Evolutionary conservation across 331 rosid species (phyloP).

Genomic region (Acacia pycnantha): DNA sequence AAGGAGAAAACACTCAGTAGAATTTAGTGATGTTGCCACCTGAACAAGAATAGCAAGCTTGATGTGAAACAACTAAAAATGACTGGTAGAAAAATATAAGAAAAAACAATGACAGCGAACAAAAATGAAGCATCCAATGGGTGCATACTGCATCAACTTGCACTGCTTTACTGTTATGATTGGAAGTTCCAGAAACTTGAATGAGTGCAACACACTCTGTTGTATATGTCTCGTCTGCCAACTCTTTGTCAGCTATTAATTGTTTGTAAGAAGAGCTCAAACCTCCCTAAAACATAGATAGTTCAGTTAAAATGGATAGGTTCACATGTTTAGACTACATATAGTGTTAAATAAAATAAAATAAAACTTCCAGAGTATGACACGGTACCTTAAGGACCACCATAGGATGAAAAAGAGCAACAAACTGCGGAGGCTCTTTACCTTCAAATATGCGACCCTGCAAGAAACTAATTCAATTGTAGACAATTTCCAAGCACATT

Average conservation of each 20-base stretch:
- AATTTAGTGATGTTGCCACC: conserved; percentile 87
- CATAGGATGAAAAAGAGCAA: conserved; percentile 91
- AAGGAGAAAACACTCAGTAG: conserved; percentile 71
- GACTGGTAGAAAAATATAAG: background rate
- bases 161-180: conserved; percentile 67
- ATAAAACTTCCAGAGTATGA: conserved; percentile 3
- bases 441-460: conserved; percentile 92
- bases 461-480: conserved; percentile 36
- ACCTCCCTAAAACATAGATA: conserved; percentile 72
- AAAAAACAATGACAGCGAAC: background rate
- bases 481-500: conserved; percentile 30
- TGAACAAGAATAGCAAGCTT: conserved; percentile 38
- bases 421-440: conserved; percentile 85
- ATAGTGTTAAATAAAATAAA: background rate
- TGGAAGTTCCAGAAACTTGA: conserved; percentile 64
- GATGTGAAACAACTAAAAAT: background rate
- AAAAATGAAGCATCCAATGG: conserved; percentile 27
- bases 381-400: conserved; percentile 79
- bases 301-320: conserved; percentile 6
- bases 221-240: conserved; percentile 71
- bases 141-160: conserved; percentile 87
- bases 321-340: conserved; percentile 18
- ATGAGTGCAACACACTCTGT: conserved; percentile 66
- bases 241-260: conserved; percentile 51
- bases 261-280: conserved; percentile 79